Base-by-base conservation (phyloP, 495 filamentous ascomycete species). In the Neurospora sp. region DNA sequence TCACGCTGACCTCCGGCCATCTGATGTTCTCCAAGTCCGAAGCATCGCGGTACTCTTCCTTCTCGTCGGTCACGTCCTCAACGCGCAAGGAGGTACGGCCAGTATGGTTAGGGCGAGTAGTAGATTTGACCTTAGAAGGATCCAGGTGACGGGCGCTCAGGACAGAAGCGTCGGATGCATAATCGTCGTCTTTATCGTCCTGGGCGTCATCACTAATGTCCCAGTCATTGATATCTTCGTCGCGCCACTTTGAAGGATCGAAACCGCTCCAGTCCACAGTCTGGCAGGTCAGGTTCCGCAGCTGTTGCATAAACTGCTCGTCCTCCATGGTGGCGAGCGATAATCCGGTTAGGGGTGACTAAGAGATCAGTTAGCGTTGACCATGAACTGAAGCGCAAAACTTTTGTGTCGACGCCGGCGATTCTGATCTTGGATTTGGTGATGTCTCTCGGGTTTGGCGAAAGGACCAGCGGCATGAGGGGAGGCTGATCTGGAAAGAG, bases 1-100 rank as follows among this genome's bases (percentile, higher is more conserved):
- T 16, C 37, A 84, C 74, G 16, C 72, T 73, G 4, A 77, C 75
- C 62, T 76, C 70, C 11, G 71, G 27, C 77, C 77, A 81, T 18
- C 46, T 35, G 23, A 76, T 70, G 37, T 70, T 75, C 74, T 77
- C 72, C 49, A 78, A 39, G 69, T 76, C 49, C 37, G 42, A 6
- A 20, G 73, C 40, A 10, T 72, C 70, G 8, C 20, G 38, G 16
- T 40, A 31, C 20, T 70, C 54, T 11, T 71, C 75, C 3, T 46
- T 54, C 35, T 73, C 75, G 14, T 75, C 73, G 10, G 76, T 60
- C 40, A 31, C n/a, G 40, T 49, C 39, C 20, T 44, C 42, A 2
- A 31, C 38, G 39, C 70, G 42, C 39, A 60, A n/a, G 20, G 38
- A 16, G 38, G 38, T 16, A 41, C 1, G 12, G 16, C 23, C 12